Evolutionary conservation across 1,139 yeast species (phyloP), one percentile per base, ranked within the genome.

Genomic region (Kodamaea alishanica): DNA sequence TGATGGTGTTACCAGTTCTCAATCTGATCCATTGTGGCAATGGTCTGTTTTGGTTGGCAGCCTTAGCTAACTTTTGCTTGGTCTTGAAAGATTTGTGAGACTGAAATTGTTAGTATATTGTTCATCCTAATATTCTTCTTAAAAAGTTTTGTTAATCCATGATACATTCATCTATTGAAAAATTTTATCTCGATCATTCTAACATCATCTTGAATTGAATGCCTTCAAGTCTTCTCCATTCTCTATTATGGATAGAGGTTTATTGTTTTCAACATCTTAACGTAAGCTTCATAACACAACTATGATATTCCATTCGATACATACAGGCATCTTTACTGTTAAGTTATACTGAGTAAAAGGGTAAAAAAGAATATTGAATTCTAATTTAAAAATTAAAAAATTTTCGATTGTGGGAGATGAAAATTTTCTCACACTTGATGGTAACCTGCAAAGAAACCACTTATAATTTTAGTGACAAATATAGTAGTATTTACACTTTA

Each of bases 21-120:
- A 92, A 84, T 79, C 98, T 88, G 86, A 90, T 81, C 97, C 97
- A 94, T 80, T 92, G 97, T 67, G 99, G 98, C 73, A 94, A 85
- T 71, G 97, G 97, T 82, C 98, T 88, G 94, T 90, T 92, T 79
- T 89, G 96, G 81, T 90, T 92, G 73, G 84, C 84, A 71, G 97
- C 97, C 85, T 92, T 92, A 72, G 96, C 97, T 75, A 94, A 84
- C 84, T 89, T 92, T 81, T 90, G 95, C 89, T 94, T 94, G 77
- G 86, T 87, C 76, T 79, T 89, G 84, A 94, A 89, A 64, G 96
- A 81, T 81, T 94, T 94, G 79, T 90, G 92, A 70, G 94, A 83
- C 97, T 87, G 70, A 29, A 27, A 34, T 28, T 38, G 60, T 56
- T 55, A 56, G 61, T 56, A 54, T 25, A 6, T 27, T 10, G 20